Evolutionary conservation across 371 early-diverging fungal species (phyloP).

Genomic region (Haplosporangium sp.): DNA sequence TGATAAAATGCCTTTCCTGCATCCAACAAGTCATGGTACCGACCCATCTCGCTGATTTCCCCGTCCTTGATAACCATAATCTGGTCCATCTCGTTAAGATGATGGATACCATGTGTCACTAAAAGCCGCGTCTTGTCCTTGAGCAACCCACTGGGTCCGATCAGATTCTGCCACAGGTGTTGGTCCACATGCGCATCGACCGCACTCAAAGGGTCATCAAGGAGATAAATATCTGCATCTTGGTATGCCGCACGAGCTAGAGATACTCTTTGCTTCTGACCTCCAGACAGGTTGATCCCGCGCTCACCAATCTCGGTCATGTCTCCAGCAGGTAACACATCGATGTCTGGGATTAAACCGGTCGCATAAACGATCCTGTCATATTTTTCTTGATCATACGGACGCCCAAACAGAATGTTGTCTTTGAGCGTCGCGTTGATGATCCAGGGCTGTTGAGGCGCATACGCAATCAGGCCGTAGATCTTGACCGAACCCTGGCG

Average conservation of each 20-base stretch:
- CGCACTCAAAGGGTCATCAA: constrained; percentile 79
- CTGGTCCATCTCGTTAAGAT: constrained; percentile 57
- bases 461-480: constrained; percentile 60
- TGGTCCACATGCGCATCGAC: constrained; percentile 82
- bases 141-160: constrained; percentile 70
- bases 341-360: constrained; percentile 70
- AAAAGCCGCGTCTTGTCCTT: constrained; percentile 62
- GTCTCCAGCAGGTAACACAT: constrained; percentile 71
- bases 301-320: constrained; percentile 68
- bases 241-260: constrained; percentile 66
- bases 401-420: constrained; percentile 74
- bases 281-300: constrained; percentile 67
- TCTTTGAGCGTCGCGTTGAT: constrained; percentile 70
- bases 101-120: constrained; percentile 59
- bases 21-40: constrained; percentile 61
- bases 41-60: constrained; percentile 64
- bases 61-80: constrained; percentile 69
- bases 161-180: constrained; percentile 51
- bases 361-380: constrained; percentile 58
- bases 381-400: constrained; percentile 60
- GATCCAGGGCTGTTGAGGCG: constrained; percentile 76
- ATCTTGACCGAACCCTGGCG: constrained; percentile 39
- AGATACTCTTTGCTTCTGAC: constrained; percentile 66
- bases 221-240: constrained; percentile 74
- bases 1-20: constrained; percentile 56